phyloP scores from a whole-genome alignment of 768 basidiomycete genomes.

The Chalciporus chontae region DNA sequence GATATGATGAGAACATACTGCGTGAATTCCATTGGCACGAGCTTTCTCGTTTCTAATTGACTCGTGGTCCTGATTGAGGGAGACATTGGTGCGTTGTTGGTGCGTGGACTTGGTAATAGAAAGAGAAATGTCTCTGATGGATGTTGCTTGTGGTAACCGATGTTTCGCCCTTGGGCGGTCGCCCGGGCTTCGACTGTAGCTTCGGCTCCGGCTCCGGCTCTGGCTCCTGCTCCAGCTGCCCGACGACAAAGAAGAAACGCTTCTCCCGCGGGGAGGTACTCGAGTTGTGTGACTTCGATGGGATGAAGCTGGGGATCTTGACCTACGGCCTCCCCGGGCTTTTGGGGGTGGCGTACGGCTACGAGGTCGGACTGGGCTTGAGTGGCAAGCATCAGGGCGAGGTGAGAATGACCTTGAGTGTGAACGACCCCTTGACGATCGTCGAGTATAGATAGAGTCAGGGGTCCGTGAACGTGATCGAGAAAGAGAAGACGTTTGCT shows the following conservation, averaged over 20 bases:
- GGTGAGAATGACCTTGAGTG: constrained; percentile 60
- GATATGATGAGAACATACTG: constrained; percentile 17
- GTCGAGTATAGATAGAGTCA: constrained; percentile 61
- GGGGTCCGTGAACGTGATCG: constrained; percentile 53
- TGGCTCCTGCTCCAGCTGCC: constrained; percentile 53
- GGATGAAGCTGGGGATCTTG: constrained; percentile 43
- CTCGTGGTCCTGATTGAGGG: constrained; percentile 21
- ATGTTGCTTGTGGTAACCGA: constrained; percentile 52
- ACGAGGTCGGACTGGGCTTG: constrained; percentile 43
- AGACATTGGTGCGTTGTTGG: constrained; percentile 20
- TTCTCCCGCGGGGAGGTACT: constrained; percentile 38
- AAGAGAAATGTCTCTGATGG: constrained; percentile 34
- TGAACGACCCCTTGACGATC: constrained; percentile 63
- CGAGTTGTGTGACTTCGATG: constrained; percentile 37
- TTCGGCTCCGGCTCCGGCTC: constrained; percentile 45
- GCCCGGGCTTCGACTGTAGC: constrained; percentile 50
- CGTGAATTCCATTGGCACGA: constrained; percentile 36
- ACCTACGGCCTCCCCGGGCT: constrained; percentile 27
- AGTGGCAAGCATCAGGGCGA: constrained; percentile 50
- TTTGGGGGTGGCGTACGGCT: constrained; percentile 51
- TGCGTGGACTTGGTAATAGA: constrained; percentile 30
- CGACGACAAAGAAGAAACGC: constrained; percentile 53
- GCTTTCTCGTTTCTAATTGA: constrained; percentile 35
- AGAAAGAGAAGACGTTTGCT: constrained; percentile 44
- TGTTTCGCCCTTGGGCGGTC: constrained; percentile 55